A percentile compares a stretch with the other conserved stretches of the same genome.
Evolutionary conservation across 306 rosid genomes (phyloP).

Genomic region (Begonia masoniana): DNA sequence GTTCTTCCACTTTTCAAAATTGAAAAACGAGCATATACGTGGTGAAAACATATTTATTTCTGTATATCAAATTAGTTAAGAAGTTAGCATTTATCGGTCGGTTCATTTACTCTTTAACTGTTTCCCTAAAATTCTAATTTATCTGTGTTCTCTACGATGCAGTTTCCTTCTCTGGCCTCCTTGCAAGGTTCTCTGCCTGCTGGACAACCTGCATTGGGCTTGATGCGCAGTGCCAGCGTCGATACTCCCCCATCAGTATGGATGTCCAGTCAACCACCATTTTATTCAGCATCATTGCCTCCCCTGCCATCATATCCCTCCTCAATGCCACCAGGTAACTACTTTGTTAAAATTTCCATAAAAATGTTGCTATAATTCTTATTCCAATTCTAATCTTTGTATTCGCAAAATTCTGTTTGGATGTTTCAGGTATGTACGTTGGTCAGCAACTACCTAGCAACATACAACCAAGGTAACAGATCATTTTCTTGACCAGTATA

Average conservation of each 20-base stretch:
- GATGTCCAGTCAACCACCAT: slow-evolving; percentile 32
- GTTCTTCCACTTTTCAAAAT: too few species aligned
- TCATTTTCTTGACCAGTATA: neutral
- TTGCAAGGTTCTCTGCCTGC: slow-evolving; percentile 59
- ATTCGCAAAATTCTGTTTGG: slow-evolving; percentile 24
- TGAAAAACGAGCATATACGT: too few species aligned
- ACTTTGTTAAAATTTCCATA: neutral
- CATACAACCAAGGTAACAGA: slow-evolving; percentile 52
- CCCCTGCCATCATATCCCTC: slow-evolving; percentile 44
- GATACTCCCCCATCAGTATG: slow-evolving; percentile 50
- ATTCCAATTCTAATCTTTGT: slow-evolving; percentile 2
- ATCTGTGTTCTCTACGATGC: slow-evolving; percentile 6
- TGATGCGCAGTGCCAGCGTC: slow-evolving; percentile 35
- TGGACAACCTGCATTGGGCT: slow-evolving; percentile 28
- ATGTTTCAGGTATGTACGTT: slow-evolving; percentile 51
- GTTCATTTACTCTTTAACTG: too few species aligned
- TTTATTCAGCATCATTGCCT: slow-evolving; percentile 33
- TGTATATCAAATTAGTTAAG: too few species aligned
- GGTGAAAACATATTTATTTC: too few species aligned
- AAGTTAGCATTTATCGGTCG: too few species aligned
- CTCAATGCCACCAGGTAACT: slow-evolving; percentile 46
- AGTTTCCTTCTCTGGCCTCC: slow-evolving; percentile 80
- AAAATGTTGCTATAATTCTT: neutral
- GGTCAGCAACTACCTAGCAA: slow-evolving; percentile 50
- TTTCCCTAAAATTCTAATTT: neutral